Percentiles rank a stretch among this genome's conserved stretches.
phyloP scores from a whole-genome alignment of 257 asterid genomes.

The Jasminum sambac region DNA sequence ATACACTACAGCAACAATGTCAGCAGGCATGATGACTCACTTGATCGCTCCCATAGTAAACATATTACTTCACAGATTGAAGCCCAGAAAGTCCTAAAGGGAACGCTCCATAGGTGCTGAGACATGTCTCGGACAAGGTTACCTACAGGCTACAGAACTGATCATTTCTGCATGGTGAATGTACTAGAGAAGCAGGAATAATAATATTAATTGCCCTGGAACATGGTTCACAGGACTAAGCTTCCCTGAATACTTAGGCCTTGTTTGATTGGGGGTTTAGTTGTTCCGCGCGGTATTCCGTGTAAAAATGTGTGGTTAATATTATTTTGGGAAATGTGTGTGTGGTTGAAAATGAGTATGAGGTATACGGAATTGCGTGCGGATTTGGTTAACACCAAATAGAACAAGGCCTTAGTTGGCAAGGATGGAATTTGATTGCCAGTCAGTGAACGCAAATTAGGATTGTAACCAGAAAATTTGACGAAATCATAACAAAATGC shows the following conservation, averaged over 20 bases:
- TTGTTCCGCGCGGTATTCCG: too few relatives aligned
- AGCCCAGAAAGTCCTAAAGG: neutral
- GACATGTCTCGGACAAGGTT: neutral
- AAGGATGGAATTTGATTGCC: neutral
- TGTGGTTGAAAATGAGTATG: too few relatives aligned
- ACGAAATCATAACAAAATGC: neutral
- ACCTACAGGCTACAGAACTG: neutral
- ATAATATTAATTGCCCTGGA: neutral
- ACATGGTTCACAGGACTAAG: neutral
- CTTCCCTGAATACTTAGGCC: constrained; percentile 1
- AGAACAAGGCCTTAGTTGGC: too few relatives aligned
- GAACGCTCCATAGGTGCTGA: neutral
- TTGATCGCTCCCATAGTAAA: neutral
- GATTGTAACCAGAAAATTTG: neutral
- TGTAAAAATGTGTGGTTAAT: too few relatives aligned
- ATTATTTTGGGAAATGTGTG: too few relatives aligned
- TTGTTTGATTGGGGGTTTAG: too few relatives aligned
- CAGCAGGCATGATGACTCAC: neutral
- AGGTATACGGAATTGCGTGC: too few relatives aligned
- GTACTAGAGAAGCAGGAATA: neutral
- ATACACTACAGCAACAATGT: neutral
- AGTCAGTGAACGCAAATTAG: neutral
- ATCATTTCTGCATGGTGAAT: neutral
- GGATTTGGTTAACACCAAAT: too few relatives aligned
- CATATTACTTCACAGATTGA: neutral